These are phyloP conservation scores for Beauveria sp. DNA, from an alignment of 2,329 filamentous ascomycete species.

Conservation along the genomic window DNA sequence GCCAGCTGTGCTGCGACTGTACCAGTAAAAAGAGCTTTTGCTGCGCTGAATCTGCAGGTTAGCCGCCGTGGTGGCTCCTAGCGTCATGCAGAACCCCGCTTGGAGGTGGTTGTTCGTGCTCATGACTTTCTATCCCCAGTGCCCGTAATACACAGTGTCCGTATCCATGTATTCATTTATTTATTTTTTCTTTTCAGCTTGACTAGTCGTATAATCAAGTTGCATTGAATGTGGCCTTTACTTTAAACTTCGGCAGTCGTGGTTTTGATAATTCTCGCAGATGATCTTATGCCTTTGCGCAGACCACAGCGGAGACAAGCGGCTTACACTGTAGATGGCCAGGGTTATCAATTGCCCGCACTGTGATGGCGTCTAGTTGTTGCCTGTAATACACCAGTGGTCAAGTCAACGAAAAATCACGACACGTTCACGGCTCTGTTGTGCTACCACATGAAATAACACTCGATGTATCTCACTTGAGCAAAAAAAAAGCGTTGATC, in stretches of 20 bases:
- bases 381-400: too few species aligned
- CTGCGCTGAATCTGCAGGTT: background rate
- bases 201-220: background rate
- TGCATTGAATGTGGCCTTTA: conserved; percentile 1
- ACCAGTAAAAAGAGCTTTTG: background rate
- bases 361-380: too few species aligned
- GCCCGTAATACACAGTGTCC: too few species aligned
- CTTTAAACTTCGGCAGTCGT: background rate
- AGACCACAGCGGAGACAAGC: background rate
- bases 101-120: background rate
- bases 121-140: too few species aligned
- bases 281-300: background rate
- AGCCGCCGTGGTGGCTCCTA: conserved; percentile 9
- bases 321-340: too few species aligned
- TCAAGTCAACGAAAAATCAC: too few species aligned
- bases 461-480: background rate
- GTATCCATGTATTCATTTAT: background rate
- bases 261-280: background rate
- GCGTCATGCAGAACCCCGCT: background rate
- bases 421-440: too few species aligned
- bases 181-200: background rate
- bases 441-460: background rate
- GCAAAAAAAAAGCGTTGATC: too few species aligned
- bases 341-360: too few species aligned
- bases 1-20: too few species aligned